phyloP scores from a whole-genome alignment of 106 monocot genomes.

The Platanthera guangdongensis region DNA sequence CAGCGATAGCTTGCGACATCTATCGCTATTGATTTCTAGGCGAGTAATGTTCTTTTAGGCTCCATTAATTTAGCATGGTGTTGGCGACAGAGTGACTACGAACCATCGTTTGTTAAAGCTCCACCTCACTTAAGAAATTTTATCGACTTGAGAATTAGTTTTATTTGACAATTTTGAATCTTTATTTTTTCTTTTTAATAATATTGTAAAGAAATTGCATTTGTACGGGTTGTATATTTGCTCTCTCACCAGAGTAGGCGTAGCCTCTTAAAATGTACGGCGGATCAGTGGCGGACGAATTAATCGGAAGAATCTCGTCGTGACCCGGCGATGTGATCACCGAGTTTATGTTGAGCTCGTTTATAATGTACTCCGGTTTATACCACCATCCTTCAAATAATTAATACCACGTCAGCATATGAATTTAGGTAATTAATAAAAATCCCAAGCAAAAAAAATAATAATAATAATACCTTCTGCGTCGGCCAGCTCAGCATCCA shows the following conservation, averaged over 20 bases:
- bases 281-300: constrained; percentile 34
- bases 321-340: constrained; percentile 86
- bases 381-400: constrained; percentile 82
- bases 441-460: background rate
- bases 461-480: background rate
- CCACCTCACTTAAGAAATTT: too few relatives aligned
- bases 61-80: too few relatives aligned
- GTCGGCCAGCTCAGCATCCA: constrained; percentile 78
- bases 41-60: too few relatives aligned
- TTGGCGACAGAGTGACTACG: too few relatives aligned
- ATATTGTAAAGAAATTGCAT: too few relatives aligned
- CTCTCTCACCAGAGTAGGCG: constrained; percentile 68
- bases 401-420: background rate
- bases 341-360: constrained; percentile 94
- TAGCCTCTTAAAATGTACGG: constrained; percentile 67
- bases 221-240: too few relatives aligned
- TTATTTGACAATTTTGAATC: too few relatives aligned
- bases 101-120: too few relatives aligned
- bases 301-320: constrained; percentile 73
- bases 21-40: too few relatives aligned
- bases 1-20: too few relatives aligned
- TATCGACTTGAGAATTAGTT: too few relatives aligned
- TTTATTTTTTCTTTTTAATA: too few relatives aligned
- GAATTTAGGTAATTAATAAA: background rate
- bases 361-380: constrained; percentile 94